Percentiles rank a stretch among this genome's conserved stretches.
Conservation (phyloP, 192 early-diverging fungal species). For the Backusella parvicylindrica region DNA sequence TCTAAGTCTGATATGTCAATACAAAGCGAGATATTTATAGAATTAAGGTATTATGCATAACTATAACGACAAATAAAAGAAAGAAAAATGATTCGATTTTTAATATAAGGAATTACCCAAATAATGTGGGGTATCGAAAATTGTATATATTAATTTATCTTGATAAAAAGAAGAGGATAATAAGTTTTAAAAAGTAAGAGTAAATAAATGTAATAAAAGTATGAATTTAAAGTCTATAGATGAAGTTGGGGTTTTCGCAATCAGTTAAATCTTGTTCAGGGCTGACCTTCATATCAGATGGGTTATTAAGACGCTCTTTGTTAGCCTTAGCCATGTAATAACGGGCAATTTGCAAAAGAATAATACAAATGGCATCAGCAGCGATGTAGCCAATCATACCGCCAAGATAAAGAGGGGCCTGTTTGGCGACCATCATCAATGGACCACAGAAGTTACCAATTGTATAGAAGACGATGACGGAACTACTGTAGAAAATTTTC, state of each 20-base stretch:
- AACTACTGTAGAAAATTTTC: slow-evolving; percentile 22
- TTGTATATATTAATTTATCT: slow-evolving; percentile 1
- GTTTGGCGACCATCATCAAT: slow-evolving; percentile 11
- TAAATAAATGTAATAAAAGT: not conserved
- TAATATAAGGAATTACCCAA: not conserved
- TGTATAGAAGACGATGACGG: slow-evolving; percentile 15
- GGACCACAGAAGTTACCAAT: slow-evolving; percentile 31
- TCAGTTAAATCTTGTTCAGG: slow-evolving; percentile 24
- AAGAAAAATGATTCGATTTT: not conserved
- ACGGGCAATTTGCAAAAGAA: slow-evolving; percentile 4
- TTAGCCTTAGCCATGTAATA: slow-evolving; percentile 12
- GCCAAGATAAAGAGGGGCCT: slow-evolving; percentile 25
- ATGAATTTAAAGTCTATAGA: slow-evolving; percentile 18
- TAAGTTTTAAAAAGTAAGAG: not conserved
- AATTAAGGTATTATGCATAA: not conserved
- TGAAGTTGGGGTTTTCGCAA: slow-evolving; percentile 15
- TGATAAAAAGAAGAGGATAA: not conserved
- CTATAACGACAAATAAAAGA: not conserved
- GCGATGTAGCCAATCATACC: slow-evolving; percentile 23
- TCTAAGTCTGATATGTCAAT: not conserved
- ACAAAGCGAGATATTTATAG: not conserved
- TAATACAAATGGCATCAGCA: slow-evolving; percentile 10
- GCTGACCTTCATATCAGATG: not conserved
- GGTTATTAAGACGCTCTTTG: not conserved
- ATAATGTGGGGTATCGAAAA: not conserved